Evolutionary conservation across 441 rosid genomes (phyloP), one percentile per base, ranked within the genome.

Genomic region (Syzygium malaccense): DNA sequence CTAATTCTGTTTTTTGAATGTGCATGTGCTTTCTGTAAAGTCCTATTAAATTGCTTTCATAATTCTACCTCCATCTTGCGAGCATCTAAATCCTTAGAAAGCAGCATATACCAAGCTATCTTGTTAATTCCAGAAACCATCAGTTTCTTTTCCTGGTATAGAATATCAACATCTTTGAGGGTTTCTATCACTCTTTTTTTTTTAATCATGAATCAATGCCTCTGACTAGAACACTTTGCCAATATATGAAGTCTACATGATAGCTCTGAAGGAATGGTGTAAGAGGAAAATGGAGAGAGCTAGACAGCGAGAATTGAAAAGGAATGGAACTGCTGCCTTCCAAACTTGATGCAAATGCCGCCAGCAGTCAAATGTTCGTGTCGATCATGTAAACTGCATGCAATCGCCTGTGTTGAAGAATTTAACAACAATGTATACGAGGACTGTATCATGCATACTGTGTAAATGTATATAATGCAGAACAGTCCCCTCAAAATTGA

Each of bases 191-290:
- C 84, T 79, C 64, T 55, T 8, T 89, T 90, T 89, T 90, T 33
- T 33, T 33, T 33, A 33, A 68, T 89, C 75, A 49, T 75, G 48
- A 48, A 32, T n/a, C 4, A n/a, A n/a, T 37, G 80, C 37, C 49
- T 71, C 80, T 71, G 28, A 71, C 80, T 37, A 1, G 80, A 33
- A 33, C 15, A 33, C 37, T 37, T 71, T 33, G 28, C 80, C 17
- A 6, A 37, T 20, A 20, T 20, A 20, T 37, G 80, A 71, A 37
- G 80, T 71, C 49, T 37, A 57, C 57, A 51, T 55, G n/a, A 86
- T 95, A 96, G 99, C 99, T 88, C 89, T 95, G 57, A 98, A 96
- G 91, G 98, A 96, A 91, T 98, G 99, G 99, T 95, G 97, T 26
- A 96, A 94, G 90, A 92, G 98, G 91, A 98, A 96, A 92, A 95